A percentile compares a stretch with the other conserved stretches of the same genome.
Conservation (phyloP, 2,329 filamentous ascomycete species). For the Xylaria sp. region DNA sequence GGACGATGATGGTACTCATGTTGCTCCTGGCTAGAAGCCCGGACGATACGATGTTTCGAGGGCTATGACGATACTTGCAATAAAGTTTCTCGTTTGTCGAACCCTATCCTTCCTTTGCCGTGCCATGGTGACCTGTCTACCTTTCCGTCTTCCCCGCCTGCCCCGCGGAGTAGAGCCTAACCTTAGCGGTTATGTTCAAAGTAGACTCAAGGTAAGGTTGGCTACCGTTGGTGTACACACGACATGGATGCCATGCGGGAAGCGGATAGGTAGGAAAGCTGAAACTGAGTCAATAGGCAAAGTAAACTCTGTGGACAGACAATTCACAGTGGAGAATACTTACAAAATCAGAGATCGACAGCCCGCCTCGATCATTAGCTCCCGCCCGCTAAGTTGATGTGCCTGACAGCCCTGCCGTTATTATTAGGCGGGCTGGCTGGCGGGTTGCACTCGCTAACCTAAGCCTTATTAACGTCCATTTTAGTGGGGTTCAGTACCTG, state of each 20-base stretch:
- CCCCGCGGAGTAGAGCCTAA: no score
- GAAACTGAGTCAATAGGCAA: background rate
- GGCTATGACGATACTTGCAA: slow-evolving; percentile 19
- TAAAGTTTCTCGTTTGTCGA: slow-evolving; percentile 10
- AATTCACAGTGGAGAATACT: no score
- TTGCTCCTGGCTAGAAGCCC: slow-evolving; percentile 15
- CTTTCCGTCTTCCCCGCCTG: background rate
- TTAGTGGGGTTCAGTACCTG: no score
- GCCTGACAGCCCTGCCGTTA: background rate
- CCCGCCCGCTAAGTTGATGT: background rate
- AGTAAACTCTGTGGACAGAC: background rate
- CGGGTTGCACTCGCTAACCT: no score
- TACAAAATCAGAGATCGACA: background rate
- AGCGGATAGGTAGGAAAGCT: background rate
- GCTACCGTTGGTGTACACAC: no score
- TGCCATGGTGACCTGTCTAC: background rate
- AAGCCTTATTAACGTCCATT: no score
- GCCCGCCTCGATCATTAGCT: background rate
- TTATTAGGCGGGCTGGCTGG: no score
- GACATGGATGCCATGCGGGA: no score
- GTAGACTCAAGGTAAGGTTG: no score
- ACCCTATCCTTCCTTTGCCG: background rate
- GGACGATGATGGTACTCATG: slow-evolving; percentile 9
- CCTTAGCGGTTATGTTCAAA: no score
- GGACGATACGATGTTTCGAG: background rate